These are phyloP conservation scores for Chrysoporthe puriensis DNA, from an alignment of 2,329 filamentous ascomycete species.

Conservation along the genomic window DNA sequence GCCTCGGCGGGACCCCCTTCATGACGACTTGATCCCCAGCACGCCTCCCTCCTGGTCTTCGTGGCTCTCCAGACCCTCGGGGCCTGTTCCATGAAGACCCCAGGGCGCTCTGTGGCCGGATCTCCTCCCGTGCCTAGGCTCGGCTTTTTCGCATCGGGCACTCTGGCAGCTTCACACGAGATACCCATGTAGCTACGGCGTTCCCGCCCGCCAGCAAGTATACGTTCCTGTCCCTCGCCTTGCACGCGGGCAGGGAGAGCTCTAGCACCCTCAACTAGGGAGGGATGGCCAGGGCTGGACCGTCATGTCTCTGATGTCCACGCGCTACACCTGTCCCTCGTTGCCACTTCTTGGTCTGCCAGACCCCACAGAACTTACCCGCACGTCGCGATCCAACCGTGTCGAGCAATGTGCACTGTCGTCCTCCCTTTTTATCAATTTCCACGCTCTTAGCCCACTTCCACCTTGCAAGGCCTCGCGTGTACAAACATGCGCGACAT, in stretches of 20 bases:
- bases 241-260: conserved; percentile 24
- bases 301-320: conserved; percentile 26
- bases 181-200: background rate
- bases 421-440: conserved; percentile 24
- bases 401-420: conserved; percentile 28
- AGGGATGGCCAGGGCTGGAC: conserved; percentile 21
- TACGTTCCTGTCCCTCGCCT: conserved; percentile 13
- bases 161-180: background rate
- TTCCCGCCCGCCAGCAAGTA: background rate
- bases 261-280: conserved; percentile 21
- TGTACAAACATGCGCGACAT: conserved; percentile 28
- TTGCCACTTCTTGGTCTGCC: conserved; percentile 20
- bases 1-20: background rate
- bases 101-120: background rate
- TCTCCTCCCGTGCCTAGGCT: background rate
- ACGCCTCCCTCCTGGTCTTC: background rate
- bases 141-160: background rate
- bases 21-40: background rate
- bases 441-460: conserved; percentile 13
- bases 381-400: conserved; percentile 24
- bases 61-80: background rate
- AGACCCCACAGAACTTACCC: conserved; percentile 27
- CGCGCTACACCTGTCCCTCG: conserved; percentile 22
- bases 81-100: background rate
- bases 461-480: background rate